A percentile compares a stretch with the other conserved stretches of the same genome.
Evolutionary conservation across 371 early-diverging fungal species (phyloP).

Genomic region (Syncephalastrum monosporum): DNA sequence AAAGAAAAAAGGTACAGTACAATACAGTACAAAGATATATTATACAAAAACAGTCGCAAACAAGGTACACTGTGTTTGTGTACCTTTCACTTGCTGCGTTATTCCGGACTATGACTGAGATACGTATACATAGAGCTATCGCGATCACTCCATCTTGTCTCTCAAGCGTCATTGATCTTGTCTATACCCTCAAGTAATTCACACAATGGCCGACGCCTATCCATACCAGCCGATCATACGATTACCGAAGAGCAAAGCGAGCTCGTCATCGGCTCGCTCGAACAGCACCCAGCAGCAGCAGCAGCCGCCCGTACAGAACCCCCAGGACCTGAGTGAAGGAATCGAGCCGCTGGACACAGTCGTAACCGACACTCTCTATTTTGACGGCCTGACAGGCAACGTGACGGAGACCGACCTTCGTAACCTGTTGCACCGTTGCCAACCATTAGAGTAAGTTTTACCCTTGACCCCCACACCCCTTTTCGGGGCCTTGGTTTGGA

Average conservation of each 20-base stretch:
- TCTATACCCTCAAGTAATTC: too few relatives aligned
- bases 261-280: conserved; percentile 20
- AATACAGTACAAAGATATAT: too few relatives aligned
- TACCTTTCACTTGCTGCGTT: too few relatives aligned
- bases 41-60: too few relatives aligned
- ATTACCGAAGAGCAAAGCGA: conserved; percentile 39
- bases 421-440: conserved; percentile 38
- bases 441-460: conserved; percentile 41
- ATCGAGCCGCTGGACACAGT: conserved; percentile 26
- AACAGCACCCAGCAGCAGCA: conserved; percentile 10
- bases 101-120: too few relatives aligned
- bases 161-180: too few relatives aligned
- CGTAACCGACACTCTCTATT: conserved; percentile 42
- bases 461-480: conserved; percentile 6
- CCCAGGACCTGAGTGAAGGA: conserved; percentile 5
- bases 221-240: conserved; percentile 36
- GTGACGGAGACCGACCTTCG: conserved; percentile 42
- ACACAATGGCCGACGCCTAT: conserved; percentile 30
- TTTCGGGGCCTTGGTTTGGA: neutral
- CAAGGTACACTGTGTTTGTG: neutral
- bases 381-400: conserved; percentile 27
- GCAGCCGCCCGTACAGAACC: conserved; percentile 1
- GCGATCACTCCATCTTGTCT: too few relatives aligned
- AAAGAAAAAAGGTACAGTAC: too few relatives aligned
- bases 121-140: too few relatives aligned